phyloP scores from a whole-genome alignment of 2,329 filamentous ascomycete species.

The Tetracladium maxilliforme region DNA sequence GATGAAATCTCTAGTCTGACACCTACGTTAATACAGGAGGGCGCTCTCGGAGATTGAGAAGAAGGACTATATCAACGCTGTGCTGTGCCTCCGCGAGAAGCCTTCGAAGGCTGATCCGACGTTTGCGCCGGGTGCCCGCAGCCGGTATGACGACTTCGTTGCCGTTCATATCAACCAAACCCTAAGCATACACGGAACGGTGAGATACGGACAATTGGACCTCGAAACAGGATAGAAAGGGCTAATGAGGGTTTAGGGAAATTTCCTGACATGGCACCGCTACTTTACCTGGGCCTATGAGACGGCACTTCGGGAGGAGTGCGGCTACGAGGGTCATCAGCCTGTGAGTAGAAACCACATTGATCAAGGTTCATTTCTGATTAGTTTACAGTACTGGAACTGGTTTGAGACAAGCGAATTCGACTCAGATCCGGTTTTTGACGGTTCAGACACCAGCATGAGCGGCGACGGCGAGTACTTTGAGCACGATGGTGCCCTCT shows the following conservation, averaged over 20 bases:
- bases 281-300: slow-evolving; percentile 17
- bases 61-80: slow-evolving; percentile 25
- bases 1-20: too few species aligned
- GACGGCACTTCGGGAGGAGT: slow-evolving; percentile 15
- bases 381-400: slow-evolving; percentile 31
- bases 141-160: slow-evolving; percentile 22
- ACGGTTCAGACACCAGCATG: slow-evolving; percentile 34
- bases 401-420: slow-evolving; percentile 29
- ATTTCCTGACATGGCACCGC: slow-evolving; percentile 21
- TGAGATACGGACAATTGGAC: too few species aligned
- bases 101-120: slow-evolving; percentile 15
- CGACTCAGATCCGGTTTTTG: slow-evolving; percentile 34
- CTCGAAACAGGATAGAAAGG: too few species aligned
- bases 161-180: slow-evolving; percentile 20
- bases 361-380: slow-evolving; percentile 5
- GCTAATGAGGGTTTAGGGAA: too few species aligned
- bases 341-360: too few species aligned
- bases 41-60: slow-evolving; percentile 16
- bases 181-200: slow-evolving; percentile 16
- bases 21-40: too few species aligned
- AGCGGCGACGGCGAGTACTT: slow-evolving; percentile 29
- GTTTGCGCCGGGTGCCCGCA: slow-evolving; percentile 16
- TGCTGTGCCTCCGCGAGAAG: slow-evolving; percentile 18
- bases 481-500: too few species aligned
- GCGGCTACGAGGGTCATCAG: slow-evolving; percentile 18